Evolutionary conservation across 1,284 basidiomycete species (phyloP).

Genomic region (Marasmius tenuissimus): DNA sequence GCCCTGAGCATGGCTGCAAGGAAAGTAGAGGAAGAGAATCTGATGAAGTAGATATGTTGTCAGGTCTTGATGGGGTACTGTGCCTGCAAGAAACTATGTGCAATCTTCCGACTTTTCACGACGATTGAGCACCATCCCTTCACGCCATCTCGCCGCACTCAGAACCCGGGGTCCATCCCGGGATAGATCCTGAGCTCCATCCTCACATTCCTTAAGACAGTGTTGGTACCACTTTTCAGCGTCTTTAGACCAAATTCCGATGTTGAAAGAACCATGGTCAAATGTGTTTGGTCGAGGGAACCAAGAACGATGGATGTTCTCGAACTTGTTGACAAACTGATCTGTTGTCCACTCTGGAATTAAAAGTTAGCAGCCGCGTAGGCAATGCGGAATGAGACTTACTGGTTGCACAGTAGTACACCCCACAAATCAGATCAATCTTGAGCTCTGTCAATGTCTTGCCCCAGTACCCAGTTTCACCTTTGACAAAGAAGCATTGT

Average conservation of each 20-base stretch:
- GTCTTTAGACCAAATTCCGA: not conserved
- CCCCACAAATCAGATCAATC: not conserved
- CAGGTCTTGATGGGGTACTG: too few relatives aligned
- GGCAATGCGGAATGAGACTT: not conserved
- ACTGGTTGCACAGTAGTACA: not conserved
- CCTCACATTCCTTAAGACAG: too few relatives aligned
- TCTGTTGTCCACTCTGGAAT: not conserved
- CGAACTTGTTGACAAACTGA: not conserved
- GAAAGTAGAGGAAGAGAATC: too few relatives aligned
- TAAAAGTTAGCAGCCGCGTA: not conserved
- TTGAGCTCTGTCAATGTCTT: not conserved
- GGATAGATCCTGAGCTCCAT: too few relatives aligned
- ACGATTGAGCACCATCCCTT: not conserved
- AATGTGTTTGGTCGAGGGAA: not conserved
- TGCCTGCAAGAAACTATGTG: not conserved
- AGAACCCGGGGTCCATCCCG: not conserved
- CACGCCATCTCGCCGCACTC: not conserved
- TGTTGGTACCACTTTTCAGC: too few relatives aligned
- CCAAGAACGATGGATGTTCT: not conserved
- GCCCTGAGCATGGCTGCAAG: too few relatives aligned
- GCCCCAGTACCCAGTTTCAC: not conserved
- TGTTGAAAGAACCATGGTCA: not conserved
- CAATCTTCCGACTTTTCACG: not conserved
- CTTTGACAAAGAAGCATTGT: not conserved
- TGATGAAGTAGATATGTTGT: too few relatives aligned